Evolutionary conservation across 768 basidiomycete species (phyloP), one percentile per base, ranked within the genome.

Genomic region (Inosperma sp.): DNA sequence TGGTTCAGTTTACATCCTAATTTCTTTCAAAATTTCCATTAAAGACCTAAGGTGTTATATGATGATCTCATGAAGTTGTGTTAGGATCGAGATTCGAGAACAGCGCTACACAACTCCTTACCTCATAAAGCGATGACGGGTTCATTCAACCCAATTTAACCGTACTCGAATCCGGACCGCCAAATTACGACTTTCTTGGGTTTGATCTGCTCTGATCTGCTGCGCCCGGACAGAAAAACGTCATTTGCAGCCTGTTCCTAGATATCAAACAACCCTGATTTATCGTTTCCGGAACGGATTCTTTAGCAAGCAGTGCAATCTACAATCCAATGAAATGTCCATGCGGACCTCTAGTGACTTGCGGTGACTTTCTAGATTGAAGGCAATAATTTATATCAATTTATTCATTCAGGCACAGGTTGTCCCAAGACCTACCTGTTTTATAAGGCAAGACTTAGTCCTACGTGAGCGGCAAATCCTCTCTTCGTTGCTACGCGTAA

Each of bases 361-460:
- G 46, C 46, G 46, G 46, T 47, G 46, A 47, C 46, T 34, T 47
- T 29, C 30, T 49, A 10, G 45, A 47, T 47, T 23, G 31, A 47
- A 35, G 63, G 59, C 55, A 57, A 48, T 52, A 59, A 59, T 59
- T 43, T 41, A 43, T 26, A 59, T 54, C 62, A 59, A 62, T 62
- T 54, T 57, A 57, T 62, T 56, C 49, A 55, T 41, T 64, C 63
- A 64, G 63, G 63, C 61, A 64, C 63, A 48, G 42, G 48, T 49
- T 33, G 46, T 53, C 49, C 43, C 31, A 53, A 43, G 16, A 48
- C 44, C 44, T 34, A 53, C 29, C 35, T 44, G 51, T 43, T 54
- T 51, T 61, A 64, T 62, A 64, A 64, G 54, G 60, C 29, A 31
- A 53, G 45, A 52, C 48, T 30, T 30, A 49, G 54, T 49, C 54